Evolutionary conservation across 768 basidiomycete genomes (phyloP).

Genomic region (Kwoniella pini): DNA sequence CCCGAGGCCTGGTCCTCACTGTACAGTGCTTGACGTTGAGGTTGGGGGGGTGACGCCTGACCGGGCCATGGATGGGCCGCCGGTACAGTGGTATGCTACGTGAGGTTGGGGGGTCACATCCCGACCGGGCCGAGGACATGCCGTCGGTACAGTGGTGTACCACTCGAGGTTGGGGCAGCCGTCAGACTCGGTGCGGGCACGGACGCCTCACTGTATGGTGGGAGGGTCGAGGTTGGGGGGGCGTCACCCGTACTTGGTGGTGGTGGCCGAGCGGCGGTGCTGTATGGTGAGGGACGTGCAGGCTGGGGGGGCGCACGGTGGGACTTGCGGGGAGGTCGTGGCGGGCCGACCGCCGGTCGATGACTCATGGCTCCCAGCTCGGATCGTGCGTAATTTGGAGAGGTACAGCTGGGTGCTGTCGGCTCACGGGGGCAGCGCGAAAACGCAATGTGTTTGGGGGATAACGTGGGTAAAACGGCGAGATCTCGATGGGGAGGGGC

Average conservation of each 20-base stretch:
- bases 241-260: not conserved
- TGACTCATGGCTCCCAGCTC: constrained; percentile 2
- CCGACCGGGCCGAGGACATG: not conserved
- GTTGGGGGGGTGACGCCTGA: not conserved
- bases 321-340: not conserved
- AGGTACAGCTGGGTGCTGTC: not conserved
- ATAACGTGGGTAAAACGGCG: not conserved
- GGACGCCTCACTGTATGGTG: not conserved
- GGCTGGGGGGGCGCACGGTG: not conserved
- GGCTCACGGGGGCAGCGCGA: not conserved
- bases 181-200: not conserved
- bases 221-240: constrained; percentile 1
- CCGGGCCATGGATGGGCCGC: no score
- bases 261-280: not conserved
- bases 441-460: constrained; percentile 1
- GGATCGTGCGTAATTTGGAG: not conserved
- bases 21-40: not conserved
- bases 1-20: not conserved
- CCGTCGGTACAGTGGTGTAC: not conserved
- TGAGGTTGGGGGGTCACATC: not conserved
- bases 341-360: not conserved
- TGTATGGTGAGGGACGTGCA: not conserved
- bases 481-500: not conserved
- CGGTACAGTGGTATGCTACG: no score
- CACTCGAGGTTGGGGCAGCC: not conserved